A percentile compares a stretch with the other conserved stretches of the same genome.
These are phyloP conservation scores for Streptanthus diversifolius DNA, from an alignment of 345 rosid species.

Conservation along the genomic window DNA sequence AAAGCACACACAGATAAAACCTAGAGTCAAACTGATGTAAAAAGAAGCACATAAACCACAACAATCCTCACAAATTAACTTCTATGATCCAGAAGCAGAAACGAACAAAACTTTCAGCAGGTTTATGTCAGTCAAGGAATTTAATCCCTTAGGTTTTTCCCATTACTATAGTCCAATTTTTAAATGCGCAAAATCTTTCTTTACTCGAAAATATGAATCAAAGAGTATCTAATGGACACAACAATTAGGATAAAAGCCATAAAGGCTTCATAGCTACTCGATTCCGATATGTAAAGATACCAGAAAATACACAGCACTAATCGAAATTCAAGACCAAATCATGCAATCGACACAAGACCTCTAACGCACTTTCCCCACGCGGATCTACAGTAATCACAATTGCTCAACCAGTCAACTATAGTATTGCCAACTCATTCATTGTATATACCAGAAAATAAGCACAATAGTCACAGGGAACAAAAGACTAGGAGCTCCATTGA, in stretches of 20 bases:
- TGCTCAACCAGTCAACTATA: slow-evolving; percentile 29
- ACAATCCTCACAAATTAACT: neutral
- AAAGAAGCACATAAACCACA: neutral
- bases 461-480: neutral
- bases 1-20: neutral
- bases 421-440: neutral
- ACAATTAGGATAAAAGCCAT: neutral
- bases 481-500: neutral
- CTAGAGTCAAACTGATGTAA: neutral
- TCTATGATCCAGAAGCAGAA: neutral
- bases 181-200: neutral
- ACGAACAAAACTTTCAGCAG: neutral
- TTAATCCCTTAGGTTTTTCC: neutral
- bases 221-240: slow-evolving; percentile 4
- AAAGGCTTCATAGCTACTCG: neutral
- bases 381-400: slow-evolving; percentile 24
- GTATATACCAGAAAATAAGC: neutral
- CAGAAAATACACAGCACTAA: neutral
- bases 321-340: neutral
- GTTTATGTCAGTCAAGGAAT: neutral
- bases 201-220: neutral
- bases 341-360: neutral
- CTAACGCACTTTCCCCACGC: neutral
- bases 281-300: neutral
- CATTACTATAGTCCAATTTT: no score